phyloP scores from a whole-genome alignment of 2,329 filamentous ascomycete genomes.

The Pseudohalonectria lignicola region DNA sequence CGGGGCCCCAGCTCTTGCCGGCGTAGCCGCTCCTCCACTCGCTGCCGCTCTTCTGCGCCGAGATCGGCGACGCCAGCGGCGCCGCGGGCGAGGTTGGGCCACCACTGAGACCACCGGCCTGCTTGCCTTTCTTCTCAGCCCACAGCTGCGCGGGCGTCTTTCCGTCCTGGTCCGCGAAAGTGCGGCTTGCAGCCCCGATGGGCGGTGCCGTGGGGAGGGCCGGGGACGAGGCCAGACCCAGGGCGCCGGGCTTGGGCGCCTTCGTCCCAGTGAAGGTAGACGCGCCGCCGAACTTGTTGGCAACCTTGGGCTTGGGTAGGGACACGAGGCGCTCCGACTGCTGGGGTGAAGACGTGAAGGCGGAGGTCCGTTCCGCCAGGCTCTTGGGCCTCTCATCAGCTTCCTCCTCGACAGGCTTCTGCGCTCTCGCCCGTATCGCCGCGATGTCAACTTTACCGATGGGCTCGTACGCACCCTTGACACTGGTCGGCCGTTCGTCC shows the following conservation, averaged over 20 bases:
- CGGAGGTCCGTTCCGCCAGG: constrained; percentile 64
- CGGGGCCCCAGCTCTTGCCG: constrained; percentile 82
- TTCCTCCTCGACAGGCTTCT: constrained; percentile 43
- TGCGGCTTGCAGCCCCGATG: constrained; percentile 74
- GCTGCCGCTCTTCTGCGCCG: constrained; percentile 60
- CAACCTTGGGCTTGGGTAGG: constrained; percentile 88
- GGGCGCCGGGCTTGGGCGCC: constrained; percentile 64
- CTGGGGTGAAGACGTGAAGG: constrained; percentile 44
- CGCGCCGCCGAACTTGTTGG: constrained; percentile 71
- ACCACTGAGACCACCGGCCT: too few relatives aligned
- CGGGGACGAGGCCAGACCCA: constrained; percentile 53
- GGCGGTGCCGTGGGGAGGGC: constrained; percentile 45
- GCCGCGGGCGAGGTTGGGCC: constrained; percentile 30
- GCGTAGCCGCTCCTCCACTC: constrained; percentile 88
- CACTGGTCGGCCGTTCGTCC: constrained; percentile 71
- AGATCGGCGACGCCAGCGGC: constrained; percentile 40
- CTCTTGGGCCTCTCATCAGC: constrained; percentile 40
- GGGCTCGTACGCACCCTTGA: constrained; percentile 91
- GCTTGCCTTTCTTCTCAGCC: constrained; percentile 91
- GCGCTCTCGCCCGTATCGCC: constrained; percentile 76
- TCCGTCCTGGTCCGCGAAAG: constrained; percentile 87
- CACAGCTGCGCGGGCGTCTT: constrained; percentile 96
- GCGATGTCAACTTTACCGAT: constrained; percentile 96
- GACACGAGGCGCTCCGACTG: constrained; percentile 72
- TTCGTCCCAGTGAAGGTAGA: constrained; percentile 74